Percentiles rank a stretch among this genome's conserved stretches.
Evolutionary conservation across 495 filamentous ascomycete genomes (phyloP).

Genomic region (Pseudotulostoma volvatum): DNA sequence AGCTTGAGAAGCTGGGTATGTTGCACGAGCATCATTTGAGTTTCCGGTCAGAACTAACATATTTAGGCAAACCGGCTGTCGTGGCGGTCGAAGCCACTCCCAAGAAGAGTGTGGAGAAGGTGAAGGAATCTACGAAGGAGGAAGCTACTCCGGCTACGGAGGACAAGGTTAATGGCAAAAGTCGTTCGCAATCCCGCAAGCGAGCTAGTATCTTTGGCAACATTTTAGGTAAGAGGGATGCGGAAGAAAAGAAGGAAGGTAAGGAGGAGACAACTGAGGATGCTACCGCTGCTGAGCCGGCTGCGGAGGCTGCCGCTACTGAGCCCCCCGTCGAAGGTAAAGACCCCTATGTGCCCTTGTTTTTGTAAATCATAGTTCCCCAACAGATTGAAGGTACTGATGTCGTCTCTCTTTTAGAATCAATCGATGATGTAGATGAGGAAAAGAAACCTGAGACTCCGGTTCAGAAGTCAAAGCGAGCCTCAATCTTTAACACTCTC

Average conservation of each 20-base stretch:
- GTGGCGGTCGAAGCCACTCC: slow-evolving; percentile 28
- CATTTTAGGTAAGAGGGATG: slow-evolving; percentile 61
- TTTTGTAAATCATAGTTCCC: too few relatives aligned
- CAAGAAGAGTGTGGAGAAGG: slow-evolving; percentile 34
- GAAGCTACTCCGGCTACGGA: slow-evolving; percentile 28
- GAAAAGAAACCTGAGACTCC: slow-evolving; percentile 21
- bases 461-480: slow-evolving; percentile 30
- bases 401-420: too few relatives aligned
- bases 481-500: slow-evolving; percentile 34
- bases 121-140: slow-evolving; percentile 25
- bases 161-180: slow-evolving; percentile 35
- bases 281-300: slow-evolving; percentile 6
- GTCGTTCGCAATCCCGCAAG: slow-evolving; percentile 78
- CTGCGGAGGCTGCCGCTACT: slow-evolving; percentile 12
- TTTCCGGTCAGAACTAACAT: slow-evolving; percentile 1
- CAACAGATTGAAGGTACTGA: too few relatives aligned
- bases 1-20: slow-evolving; percentile 49
- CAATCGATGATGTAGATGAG: slow-evolving; percentile 22
- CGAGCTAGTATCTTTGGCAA: slow-evolving; percentile 66
- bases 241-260: slow-evolving; percentile 39
- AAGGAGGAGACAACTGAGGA: slow-evolving; percentile 26
- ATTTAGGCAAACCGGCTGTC: slow-evolving; percentile 35
- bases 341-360: too few relatives aligned
- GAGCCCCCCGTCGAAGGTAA: slow-evolving; percentile 14
- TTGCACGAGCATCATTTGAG: slow-evolving; percentile 1